Conservation (phyloP, 2,329 filamentous ascomycete species). For the Sporothrix schenckii region DNA sequence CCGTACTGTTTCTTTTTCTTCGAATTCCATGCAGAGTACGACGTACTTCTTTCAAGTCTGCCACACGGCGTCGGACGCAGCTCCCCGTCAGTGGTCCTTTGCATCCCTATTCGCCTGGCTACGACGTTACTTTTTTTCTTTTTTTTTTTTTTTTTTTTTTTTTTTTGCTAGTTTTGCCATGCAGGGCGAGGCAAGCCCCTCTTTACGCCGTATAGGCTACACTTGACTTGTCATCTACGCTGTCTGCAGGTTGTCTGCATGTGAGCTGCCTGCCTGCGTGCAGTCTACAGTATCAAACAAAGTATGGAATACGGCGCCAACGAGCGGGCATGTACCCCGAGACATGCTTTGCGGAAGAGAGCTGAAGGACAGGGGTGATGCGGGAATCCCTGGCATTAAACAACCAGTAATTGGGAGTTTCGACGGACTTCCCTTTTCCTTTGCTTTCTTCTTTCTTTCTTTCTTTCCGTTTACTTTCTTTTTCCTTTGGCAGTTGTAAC, state of each 20-base stretch:
- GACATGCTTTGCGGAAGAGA: neutral
- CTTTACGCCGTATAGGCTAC: neutral
- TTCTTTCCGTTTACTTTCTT: neutral
- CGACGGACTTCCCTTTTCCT: neutral
- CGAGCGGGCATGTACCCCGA: neutral
- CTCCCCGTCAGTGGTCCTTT: neutral
- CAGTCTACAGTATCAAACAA: too few relatives aligned
- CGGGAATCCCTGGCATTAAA: neutral
- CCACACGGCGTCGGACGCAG: neutral
- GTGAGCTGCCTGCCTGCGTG: neutral
- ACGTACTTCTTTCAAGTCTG: neutral
- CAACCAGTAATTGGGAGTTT: neutral
- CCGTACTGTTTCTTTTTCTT: neutral
- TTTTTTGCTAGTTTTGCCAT: neutral
- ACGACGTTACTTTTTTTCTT: neutral
- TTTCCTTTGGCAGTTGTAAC: neutral
- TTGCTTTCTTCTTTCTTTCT: constrained; percentile 5
- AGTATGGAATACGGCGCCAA: too few relatives aligned
- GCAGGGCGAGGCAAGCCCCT: neutral
- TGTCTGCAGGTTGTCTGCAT: neutral
- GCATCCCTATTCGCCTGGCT: neutral
- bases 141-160: too few relatives aligned
- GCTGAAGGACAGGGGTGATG: neutral
- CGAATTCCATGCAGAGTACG: too few relatives aligned
- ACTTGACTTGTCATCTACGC: neutral